Base-by-base conservation (phyloP, 805 yeast genomes). In the Kluyveromyces aestuarii region DNA sequence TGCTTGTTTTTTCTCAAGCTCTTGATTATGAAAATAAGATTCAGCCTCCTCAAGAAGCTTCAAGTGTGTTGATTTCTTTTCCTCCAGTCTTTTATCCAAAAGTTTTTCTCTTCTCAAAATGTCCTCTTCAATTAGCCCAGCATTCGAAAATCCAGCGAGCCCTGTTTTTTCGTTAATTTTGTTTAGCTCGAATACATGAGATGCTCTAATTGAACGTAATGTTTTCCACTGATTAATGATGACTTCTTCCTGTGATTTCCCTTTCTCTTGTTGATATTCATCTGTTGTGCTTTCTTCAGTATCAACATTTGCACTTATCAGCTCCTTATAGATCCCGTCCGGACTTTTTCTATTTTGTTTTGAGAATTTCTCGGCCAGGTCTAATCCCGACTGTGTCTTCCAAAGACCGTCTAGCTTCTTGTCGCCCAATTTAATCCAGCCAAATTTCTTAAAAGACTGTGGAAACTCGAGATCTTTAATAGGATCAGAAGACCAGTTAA, bases 181-280 rank as follows among this genome's bases (percentile, higher is more conserved):
- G 27, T 55, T 61, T 41, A 74, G 69, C 25, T 69, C 62, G 46
- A 66, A 64, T 55, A 77, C 52, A 35, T 61, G 55, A 8, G 62
- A 61, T 6, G 62, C 61, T 50, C 78, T 59, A 3, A 74, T 63
- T 5, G 68, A 57, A 47, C 80, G 66, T 40, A 75, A 52, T 1
- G 69, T 70, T 47, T 72, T 70, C 80, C 80, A 75, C 19, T 62
- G 65, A 45, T 53, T 57, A 1, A 64, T 62, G 8, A 57, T 57
- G 16, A 33, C 45, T 18, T 59, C 59, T 13, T 55, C 60, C 8
- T 44, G 27, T 6, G 13, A 48, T 2, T 19, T 18, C 7, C 48
- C 44, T 3, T 42, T 53, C 8, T 48, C 46, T 6, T 35, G 52
- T 44, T 40, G 52, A 37, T 37, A 43, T 14, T 27, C 47, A 37